Base-by-base conservation (phyloP, 768 basidiomycete species). In the Amylocystis lapponica region DNA sequence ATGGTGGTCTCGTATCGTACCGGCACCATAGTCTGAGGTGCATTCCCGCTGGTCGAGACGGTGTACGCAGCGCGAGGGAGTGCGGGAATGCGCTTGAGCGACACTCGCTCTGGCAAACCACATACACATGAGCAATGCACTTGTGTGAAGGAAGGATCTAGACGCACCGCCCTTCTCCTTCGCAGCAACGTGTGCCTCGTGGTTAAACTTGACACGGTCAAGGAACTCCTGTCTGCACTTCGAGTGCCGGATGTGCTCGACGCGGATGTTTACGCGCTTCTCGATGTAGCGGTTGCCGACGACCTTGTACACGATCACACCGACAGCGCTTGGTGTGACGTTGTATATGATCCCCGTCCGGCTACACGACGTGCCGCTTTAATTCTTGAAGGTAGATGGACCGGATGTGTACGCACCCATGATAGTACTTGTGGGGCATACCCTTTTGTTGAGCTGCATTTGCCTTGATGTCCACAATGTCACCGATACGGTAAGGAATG, bases 391-490 rank as follows among this genome's bases (percentile, higher is more conserved):
- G 19, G n/a, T 3, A 23, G n/a, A 25, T 26, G 5, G 21, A 32
- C 34, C 27, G 22, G 12, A n/a, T n/a, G n/a, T n/a, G 21, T 29
- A 81, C 90, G 56, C 51, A 93, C 92, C 89, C 91, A 58, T 93
- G 91, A 76, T 93, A 93, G 79, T 78, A 94, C 72, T 97, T 97
- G 78, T 97, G 95, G 66, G 94, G 94, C 92, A 98, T 96, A 69
- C 96, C 96, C 86, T 94, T 95, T 82, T 99, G 96, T 70, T 96
- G 89, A 33, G 96, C 90, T 47, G 94, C 81, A 63, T 99, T 98
- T 55, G 95, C 95, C 76, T 96, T 97, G 80, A 99, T 98, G 73
- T 99, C 96, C 58, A 99, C 96, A 57, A 98, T 96, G 65, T 99
- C 96, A 50, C 96, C 96, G 54, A 98, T 81, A 54, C 81, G 81